These are phyloP conservation scores for Crucibulum laeve DNA, from an alignment of 768 basidiomycete species.

Conservation along the genomic window DNA sequence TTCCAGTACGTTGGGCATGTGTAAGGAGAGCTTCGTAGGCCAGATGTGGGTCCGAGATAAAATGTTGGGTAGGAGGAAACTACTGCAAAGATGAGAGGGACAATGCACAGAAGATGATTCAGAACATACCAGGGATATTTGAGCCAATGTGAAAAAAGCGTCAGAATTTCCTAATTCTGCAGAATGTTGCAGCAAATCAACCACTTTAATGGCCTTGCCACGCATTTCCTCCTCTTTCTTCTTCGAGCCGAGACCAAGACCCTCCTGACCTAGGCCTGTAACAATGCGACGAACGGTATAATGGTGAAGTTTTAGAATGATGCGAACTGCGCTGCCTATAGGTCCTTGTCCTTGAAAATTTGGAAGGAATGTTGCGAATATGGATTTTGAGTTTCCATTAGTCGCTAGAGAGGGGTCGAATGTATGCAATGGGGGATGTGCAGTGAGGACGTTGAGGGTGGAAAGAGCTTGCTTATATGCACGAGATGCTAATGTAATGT, in stretches of 20 bases:
- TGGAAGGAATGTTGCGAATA: conserved; percentile 65
- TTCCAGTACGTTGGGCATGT: conserved; percentile 70
- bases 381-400: conserved; percentile 38
- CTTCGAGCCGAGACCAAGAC: conserved; percentile 34
- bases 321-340: conserved; percentile 64
- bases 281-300: conserved; percentile 43
- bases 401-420: conserved; percentile 49
- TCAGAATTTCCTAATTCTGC: conserved; percentile 74
- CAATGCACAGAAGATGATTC: not conserved
- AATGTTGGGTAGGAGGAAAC: conserved; percentile 73
- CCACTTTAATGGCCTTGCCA: conserved; percentile 73
- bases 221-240: conserved; percentile 64
- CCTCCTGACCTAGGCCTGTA: conserved; percentile 35
- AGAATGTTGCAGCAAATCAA: conserved; percentile 78
- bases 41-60: conserved; percentile 53
- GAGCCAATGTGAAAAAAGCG: conserved; percentile 64
- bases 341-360: conserved; percentile 77
- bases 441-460: conserved; percentile 63
- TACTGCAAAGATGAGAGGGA: conserved; percentile 18
- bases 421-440: conserved; percentile 50
- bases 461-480: conserved; percentile 75
- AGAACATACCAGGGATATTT: conserved; percentile 59
- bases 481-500: conserved; percentile 45
- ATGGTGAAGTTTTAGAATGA: conserved; percentile 61
- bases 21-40: conserved; percentile 60